Evolutionary conservation across 495 filamentous ascomycete genomes (phyloP).

Genomic region (Acidomyces sp.): DNA sequence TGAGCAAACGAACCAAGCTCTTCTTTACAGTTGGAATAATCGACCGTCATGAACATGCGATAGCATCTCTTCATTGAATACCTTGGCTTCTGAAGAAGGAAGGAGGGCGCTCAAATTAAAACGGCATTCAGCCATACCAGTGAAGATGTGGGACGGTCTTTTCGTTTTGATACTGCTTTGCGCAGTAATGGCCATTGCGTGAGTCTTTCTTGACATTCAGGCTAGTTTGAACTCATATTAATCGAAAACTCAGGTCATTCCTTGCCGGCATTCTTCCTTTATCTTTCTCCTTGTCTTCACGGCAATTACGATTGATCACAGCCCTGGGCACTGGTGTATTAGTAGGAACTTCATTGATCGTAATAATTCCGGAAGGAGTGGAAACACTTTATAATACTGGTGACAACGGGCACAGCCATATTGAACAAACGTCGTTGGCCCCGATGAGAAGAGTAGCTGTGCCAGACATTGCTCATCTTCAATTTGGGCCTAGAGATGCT

Average conservation of each 20-base stretch:
- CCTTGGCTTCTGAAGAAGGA: too few relatives aligned
- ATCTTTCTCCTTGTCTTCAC: slow-evolving; percentile 76
- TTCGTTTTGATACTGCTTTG: slow-evolving; percentile 74
- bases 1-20: too few relatives aligned
- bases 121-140: too few relatives aligned
- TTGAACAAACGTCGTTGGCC: slow-evolving; percentile 11
- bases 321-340: slow-evolving; percentile 88
- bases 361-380: slow-evolving; percentile 94
- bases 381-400: slow-evolving; percentile 71
- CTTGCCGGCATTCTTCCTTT: slow-evolving; percentile 86
- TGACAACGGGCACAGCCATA: slow-evolving; percentile 32
- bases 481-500: not conserved
- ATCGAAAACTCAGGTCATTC: slow-evolving; percentile 59
- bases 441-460: not conserved
- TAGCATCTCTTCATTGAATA: too few relatives aligned
- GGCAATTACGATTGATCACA: slow-evolving; percentile 77
- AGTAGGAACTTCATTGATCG: slow-evolving; percentile 86
- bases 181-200: slow-evolving; percentile 92
- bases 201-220: slow-evolving; percentile 28
- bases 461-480: not conserved
- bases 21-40: too few relatives aligned
- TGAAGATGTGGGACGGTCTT: slow-evolving; percentile 57
- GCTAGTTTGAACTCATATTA: slow-evolving; percentile 3
- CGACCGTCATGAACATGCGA: too few relatives aligned
- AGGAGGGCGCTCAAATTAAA: too few relatives aligned